Evolutionary conservation across 768 basidiomycete genomes (phyloP).

Genomic region (Phlegmacium glaucopus): DNA sequence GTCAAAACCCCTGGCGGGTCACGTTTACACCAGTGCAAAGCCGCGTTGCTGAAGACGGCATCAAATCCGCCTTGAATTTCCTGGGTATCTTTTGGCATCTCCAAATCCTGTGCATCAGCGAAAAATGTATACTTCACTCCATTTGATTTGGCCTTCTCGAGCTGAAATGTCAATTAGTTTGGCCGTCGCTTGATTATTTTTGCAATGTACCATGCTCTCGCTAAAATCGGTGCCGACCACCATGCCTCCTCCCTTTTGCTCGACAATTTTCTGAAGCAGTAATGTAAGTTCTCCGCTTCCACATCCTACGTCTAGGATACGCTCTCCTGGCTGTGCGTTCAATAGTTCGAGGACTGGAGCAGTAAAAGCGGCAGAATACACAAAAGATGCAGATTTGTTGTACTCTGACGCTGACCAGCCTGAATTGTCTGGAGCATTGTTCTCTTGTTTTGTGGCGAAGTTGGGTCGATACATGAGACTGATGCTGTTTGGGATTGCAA

Average conservation of each 20-base stretch:
- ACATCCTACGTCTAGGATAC: slow-evolving; percentile 76
- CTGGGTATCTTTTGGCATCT: slow-evolving; percentile 30
- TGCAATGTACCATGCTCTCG: slow-evolving; percentile 57
- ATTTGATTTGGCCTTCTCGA: slow-evolving; percentile 46
- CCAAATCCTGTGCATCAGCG: slow-evolving; percentile 51
- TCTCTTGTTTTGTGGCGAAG: not conserved
- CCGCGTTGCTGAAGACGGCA: slow-evolving; percentile 77
- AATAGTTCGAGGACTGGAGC: slow-evolving; percentile 58
- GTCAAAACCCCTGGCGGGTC: slow-evolving; percentile 64
- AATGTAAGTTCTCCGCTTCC: slow-evolving; percentile 78
- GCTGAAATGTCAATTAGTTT: slow-evolving; percentile 29
- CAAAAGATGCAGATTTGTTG: slow-evolving; percentile 63
- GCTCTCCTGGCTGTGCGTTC: slow-evolving; percentile 60
- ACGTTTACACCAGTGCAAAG: slow-evolving; percentile 83
- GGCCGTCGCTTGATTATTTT: too few relatives aligned
- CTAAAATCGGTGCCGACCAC: slow-evolving; percentile 72
- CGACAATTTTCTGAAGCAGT: slow-evolving; percentile 51
- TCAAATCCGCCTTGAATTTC: slow-evolving; percentile 48
- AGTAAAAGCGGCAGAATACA: slow-evolving; percentile 55
- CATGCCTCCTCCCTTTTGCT: slow-evolving; percentile 39
- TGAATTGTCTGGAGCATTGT: slow-evolving; percentile 26
- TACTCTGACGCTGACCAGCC: slow-evolving; percentile 64
- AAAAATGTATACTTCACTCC: slow-evolving; percentile 46
- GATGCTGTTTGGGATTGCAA: too few relatives aligned
- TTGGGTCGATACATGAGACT: not conserved